Percentiles rank a stretch among this genome's conserved stretches.
phyloP scores from a whole-genome alignment of 345 rosid genomes.

The Eucalyptus cloeziana region DNA sequence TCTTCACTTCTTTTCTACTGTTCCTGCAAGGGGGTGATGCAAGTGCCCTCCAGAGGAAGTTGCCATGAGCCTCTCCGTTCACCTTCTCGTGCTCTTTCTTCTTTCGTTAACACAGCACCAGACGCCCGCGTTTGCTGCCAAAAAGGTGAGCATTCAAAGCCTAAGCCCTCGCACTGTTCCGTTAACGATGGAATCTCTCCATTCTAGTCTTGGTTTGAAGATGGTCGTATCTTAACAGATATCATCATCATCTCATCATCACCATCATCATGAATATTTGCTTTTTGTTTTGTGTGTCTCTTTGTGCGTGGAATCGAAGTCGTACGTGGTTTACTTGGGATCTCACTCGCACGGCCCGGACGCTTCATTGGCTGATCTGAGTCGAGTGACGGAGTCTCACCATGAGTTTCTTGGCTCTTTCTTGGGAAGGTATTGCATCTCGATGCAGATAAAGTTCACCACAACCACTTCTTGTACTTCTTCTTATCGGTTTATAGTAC shows the following conservation, averaged over 20 bases:
- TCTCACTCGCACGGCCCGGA: constrained; percentile 40
- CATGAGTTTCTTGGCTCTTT: constrained; percentile 53
- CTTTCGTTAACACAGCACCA: constrained; percentile 3
- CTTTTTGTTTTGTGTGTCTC: background rate
- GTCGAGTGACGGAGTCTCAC: constrained; percentile 40
- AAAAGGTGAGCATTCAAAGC: constrained; percentile 21
- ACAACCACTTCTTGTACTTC: background rate
- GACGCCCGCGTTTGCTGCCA: constrained; percentile 23
- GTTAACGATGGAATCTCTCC: background rate
- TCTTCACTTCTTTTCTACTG: background rate
- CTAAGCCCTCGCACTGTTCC: background rate
- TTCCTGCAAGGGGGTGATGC: background rate
- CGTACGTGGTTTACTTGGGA: constrained; percentile 77
- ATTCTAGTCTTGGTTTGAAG: background rate
- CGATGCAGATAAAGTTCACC: background rate
- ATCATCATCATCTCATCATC: background rate
- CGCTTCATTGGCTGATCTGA: constrained; percentile 14
- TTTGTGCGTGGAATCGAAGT: background rate
- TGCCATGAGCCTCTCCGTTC: background rate
- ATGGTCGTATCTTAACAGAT: background rate
- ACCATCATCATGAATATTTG: background rate
- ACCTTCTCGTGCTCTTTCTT: background rate
- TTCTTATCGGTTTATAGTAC: background rate
- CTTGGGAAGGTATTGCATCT: constrained; percentile 36
- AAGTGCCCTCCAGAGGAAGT: background rate